These are phyloP conservation scores for Alnus rubra DNA, from an alignment of 306 rosid species.

Conservation along the genomic window DNA sequence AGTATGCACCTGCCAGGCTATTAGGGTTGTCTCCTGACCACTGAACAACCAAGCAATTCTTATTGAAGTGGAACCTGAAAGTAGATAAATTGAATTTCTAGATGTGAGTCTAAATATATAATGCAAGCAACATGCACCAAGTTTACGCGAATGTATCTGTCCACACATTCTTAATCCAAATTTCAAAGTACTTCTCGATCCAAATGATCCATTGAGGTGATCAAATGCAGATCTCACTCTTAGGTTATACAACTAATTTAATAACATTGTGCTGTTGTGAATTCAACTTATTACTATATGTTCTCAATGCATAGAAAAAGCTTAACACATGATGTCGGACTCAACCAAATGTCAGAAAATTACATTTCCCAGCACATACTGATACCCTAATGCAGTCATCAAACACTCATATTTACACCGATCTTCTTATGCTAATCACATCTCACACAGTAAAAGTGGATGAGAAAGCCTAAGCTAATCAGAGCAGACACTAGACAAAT, in stretches of 20 bases:
- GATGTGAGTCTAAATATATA: background rate
- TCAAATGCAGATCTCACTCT: constrained; percentile 16
- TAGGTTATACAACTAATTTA: constrained; percentile 7
- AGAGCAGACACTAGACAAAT: background rate
- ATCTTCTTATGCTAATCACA: background rate
- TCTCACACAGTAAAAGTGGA: background rate
- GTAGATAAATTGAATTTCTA: constrained; percentile 2
- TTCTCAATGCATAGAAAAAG: constrained; percentile 15
- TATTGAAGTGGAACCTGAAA: constrained; percentile 67
- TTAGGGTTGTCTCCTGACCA: constrained; percentile 99
- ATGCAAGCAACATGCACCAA: background rate
- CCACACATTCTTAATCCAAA: background rate
- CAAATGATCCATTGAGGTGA: background rate
- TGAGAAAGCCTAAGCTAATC: background rate
- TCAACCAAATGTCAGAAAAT: constrained; percentile 2
- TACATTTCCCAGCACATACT: background rate
- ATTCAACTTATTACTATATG: constrained; percentile 1
- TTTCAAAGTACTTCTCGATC: background rate
- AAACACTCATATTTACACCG: background rate
- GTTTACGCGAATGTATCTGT: background rate
- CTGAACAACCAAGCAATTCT: constrained; percentile 73
- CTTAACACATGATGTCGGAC: background rate
- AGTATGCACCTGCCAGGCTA: constrained; percentile 81
- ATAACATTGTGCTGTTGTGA: background rate
- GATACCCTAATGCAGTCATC: background rate